A percentile compares a stretch with the other conserved stretches of the same genome.
These are phyloP conservation scores for Rhizopogon salebrosus DNA, from an alignment of 768 basidiomycete species.

Conservation along the genomic window DNA sequence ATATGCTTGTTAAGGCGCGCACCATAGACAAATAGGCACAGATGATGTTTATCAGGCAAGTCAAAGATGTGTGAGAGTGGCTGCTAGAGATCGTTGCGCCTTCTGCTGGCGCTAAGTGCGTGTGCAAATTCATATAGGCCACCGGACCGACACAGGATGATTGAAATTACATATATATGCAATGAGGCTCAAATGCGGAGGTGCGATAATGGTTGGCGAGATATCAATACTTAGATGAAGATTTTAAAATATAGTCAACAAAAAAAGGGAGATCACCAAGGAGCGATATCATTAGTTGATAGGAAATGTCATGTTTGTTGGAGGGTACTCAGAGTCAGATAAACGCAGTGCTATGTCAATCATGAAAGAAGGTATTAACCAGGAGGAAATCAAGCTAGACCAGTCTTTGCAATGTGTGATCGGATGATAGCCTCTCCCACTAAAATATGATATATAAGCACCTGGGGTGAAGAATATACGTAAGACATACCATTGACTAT, in stretches of 20 bases:
- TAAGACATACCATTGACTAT: constrained; percentile 50
- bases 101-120: not conserved
- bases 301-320: constrained; percentile 1
- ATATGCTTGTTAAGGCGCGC: not conserved
- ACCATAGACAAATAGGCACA: not conserved
- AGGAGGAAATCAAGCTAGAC: constrained; percentile 24
- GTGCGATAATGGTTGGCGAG: not conserved
- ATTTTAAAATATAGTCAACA: not conserved
- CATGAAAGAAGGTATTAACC: not conserved
- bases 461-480: not conserved
- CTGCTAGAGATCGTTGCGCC: no score
- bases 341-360: not conserved
- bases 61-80: not conserved
- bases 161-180: constrained; percentile 1
- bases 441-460: constrained; percentile 18
- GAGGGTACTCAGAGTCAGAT: constrained; percentile 1
- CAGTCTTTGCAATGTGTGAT: constrained; percentile 55
- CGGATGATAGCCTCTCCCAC: constrained; percentile 67
- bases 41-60: not conserved
- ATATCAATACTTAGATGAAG: constrained; percentile 1
- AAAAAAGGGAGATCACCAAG: not conserved
- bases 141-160: not conserved
- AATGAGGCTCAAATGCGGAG: not conserved
- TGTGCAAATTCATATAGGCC: not conserved
- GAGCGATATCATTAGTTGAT: not conserved